A percentile compares a stretch with the other conserved stretches of the same genome.
phyloP scores from a whole-genome alignment of 306 rosid species.

The Malus sylvestris region DNA sequence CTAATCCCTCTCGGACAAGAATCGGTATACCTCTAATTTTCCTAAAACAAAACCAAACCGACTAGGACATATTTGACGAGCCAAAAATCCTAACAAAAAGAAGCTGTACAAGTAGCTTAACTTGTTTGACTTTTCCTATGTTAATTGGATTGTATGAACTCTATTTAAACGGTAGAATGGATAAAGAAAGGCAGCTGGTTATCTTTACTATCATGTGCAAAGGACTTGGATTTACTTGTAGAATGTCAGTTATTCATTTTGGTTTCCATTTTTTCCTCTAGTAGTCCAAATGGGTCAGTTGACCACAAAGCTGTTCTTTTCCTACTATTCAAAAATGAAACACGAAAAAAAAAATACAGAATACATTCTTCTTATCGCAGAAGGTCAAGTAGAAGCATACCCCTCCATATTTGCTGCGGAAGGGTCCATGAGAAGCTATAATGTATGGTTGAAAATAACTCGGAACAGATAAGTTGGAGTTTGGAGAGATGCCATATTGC shows the following conservation, averaged over 20 bases:
- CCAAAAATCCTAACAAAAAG: neutral
- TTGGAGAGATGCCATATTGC: conserved; percentile 83
- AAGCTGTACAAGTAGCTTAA: neutral
- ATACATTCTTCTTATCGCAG: neutral
- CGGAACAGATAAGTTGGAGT: conserved; percentile 71
- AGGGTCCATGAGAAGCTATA: conserved; percentile 92
- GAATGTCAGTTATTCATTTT: neutral
- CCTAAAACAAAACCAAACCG: no score
- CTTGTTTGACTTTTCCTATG: neutral
- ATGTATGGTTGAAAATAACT: conserved; percentile 91
- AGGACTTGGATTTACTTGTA: neutral
- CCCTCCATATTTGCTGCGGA: conserved; percentile 76
- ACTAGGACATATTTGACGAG: no score
- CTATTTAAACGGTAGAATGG: neutral
- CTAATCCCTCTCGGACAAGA: no score
- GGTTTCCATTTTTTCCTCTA: neutral
- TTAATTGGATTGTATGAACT: neutral
- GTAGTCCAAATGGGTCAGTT: neutral
- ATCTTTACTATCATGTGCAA: neutral
- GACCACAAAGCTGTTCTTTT: neutral
- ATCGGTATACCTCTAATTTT: no score
- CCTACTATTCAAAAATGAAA: conserved; percentile 6
- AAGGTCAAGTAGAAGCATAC: conserved; percentile 39
- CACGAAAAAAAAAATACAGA: neutral
- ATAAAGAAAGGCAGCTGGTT: neutral